A percentile compares a stretch with the other conserved stretches of the same genome.
Conservation (phyloP, 305 asterid species). For the Striga hermonthica region DNA sequence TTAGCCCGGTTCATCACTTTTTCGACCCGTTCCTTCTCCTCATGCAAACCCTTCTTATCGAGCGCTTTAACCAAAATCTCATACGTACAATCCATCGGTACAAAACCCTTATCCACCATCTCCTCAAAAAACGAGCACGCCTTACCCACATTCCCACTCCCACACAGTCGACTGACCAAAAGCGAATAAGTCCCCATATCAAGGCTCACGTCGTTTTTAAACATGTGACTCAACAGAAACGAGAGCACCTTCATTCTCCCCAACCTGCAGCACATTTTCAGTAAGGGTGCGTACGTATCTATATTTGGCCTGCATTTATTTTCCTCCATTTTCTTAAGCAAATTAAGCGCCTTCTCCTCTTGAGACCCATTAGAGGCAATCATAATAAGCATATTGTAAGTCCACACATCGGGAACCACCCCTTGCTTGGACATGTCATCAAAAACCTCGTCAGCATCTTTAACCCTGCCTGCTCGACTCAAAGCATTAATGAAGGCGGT, state of each 20-base stretch:
- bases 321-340: conserved; percentile 71
- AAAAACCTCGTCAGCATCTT: conserved; percentile 66
- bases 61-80: conserved; percentile 47
- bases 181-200: conserved; percentile 68
- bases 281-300: conserved; percentile 59
- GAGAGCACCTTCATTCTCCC: conserved; percentile 77
- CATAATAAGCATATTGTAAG: conserved; percentile 61
- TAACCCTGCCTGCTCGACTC: conserved; percentile 65
- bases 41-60: conserved; percentile 49
- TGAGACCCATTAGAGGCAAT: conserved; percentile 43
- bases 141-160: conserved; percentile 46
- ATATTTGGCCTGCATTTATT: conserved; percentile 57
- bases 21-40: conserved; percentile 49
- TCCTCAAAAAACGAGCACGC: conserved; percentile 80
- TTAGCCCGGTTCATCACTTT: conserved; percentile 50
- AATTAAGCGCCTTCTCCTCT: conserved; percentile 76
- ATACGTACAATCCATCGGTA: conserved; percentile 51
- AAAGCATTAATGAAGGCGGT: conserved; percentile 47
- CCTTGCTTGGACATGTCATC: conserved; percentile 82
- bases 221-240: conserved; percentile 76
- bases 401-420: conserved; percentile 41
- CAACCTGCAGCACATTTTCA: conserved; percentile 87
- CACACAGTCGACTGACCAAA: conserved; percentile 55
- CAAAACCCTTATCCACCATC: conserved; percentile 55
- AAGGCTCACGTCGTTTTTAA: conserved; percentile 57